Conservation (phyloP, 2,329 filamentous ascomycete species). For the Chaetomium sp. region DNA sequence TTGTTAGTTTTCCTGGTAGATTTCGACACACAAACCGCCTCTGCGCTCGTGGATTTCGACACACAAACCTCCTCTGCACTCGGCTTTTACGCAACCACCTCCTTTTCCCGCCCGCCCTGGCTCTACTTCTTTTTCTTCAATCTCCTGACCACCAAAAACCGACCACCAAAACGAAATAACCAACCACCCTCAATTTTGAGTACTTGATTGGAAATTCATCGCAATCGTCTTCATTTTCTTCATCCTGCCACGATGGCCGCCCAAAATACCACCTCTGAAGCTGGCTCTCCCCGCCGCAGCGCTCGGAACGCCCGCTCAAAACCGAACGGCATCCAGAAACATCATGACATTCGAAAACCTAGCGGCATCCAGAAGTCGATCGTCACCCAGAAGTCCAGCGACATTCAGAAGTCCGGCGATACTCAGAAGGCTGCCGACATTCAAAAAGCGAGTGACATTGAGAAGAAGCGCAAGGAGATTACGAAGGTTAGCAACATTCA, state of each 20-base stretch:
- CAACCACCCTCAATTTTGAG: conserved; percentile 5
- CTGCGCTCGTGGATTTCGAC: neutral
- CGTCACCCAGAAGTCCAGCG: neutral
- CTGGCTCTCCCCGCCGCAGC: neutral
- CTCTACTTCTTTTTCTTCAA: neutral
- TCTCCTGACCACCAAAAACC: neutral
- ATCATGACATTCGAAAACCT: neutral
- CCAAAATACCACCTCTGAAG: no score
- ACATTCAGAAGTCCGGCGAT: no score
- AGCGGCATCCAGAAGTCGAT: neutral
- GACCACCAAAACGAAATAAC: neutral
- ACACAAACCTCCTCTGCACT: neutral
- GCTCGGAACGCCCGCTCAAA: neutral
- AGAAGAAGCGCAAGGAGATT: no score
- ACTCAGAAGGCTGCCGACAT: neutral
- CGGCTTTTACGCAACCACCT: neutral
- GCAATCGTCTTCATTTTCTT: neutral
- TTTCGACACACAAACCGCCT: neutral
- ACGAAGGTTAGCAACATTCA: no score
- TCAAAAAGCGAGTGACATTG: no score
- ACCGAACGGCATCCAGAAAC: neutral
- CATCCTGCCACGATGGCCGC: neutral
- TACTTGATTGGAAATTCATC: conserved; percentile 1
- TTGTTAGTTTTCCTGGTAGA: neutral
- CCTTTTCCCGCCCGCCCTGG: neutral